Conservation (phyloP, 2,329 filamentous ascomycete genomes). For the Sporothrix pseudoabietina region DNA sequence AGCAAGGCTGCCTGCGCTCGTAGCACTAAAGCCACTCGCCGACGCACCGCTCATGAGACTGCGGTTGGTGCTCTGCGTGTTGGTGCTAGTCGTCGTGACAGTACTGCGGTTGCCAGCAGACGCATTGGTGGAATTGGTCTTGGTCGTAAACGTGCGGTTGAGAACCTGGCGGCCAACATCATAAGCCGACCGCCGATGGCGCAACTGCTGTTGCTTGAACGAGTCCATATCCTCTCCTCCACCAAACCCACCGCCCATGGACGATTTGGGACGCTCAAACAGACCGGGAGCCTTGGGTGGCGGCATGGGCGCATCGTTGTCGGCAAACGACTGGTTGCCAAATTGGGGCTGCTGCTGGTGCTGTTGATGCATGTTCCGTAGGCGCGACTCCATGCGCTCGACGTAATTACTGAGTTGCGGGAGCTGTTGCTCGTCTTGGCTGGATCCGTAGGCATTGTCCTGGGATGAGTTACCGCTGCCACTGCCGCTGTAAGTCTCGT, state of each 20-base stretch:
- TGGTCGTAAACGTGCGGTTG: slow-evolving; percentile 81
- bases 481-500: slow-evolving; percentile 58
- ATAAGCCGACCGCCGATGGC: slow-evolving; percentile 73
- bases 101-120: slow-evolving; percentile 72
- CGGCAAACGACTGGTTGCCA: slow-evolving; percentile 43
- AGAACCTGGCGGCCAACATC: slow-evolving; percentile 72
- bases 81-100: slow-evolving; percentile 66
- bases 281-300: slow-evolving; percentile 49
- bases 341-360: slow-evolving; percentile 41
- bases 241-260: slow-evolving; percentile 49
- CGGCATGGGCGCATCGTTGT: slow-evolving; percentile 56
- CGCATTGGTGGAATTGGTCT: slow-evolving; percentile 79
- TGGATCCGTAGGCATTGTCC: slow-evolving; percentile 47
- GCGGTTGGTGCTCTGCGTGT: slow-evolving; percentile 73
- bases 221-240: slow-evolving; percentile 38
- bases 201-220: slow-evolving; percentile 51
- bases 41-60: slow-evolving; percentile 94
- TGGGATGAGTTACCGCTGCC: slow-evolving; percentile 52
- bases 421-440: slow-evolving; percentile 56
- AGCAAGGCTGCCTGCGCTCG: slow-evolving; percentile 90
- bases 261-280: slow-evolving; percentile 61
- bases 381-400: slow-evolving; percentile 83
- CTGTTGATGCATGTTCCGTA: slow-evolving; percentile 70
- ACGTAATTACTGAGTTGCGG: slow-evolving; percentile 84
- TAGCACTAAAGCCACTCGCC: slow-evolving; percentile 87